Evolutionary conservation across 2,329 filamentous ascomycete species (phyloP).

Genomic region (Cordyceps javanica): DNA sequence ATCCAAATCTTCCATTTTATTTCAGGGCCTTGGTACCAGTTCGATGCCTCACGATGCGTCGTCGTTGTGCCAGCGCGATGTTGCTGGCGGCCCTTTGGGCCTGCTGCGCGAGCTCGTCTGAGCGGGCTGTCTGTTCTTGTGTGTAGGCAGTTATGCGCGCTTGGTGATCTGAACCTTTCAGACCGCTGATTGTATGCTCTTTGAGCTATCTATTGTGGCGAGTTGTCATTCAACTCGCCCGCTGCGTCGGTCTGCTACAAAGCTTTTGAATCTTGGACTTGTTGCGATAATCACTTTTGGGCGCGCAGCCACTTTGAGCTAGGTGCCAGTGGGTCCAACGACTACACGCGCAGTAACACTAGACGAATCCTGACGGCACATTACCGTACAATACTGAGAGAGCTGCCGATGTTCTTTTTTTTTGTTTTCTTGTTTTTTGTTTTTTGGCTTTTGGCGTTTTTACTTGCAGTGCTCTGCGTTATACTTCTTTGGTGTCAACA

Average conservation of each 20-base stretch:
- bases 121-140: neutral
- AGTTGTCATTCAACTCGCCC: neutral
- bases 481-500: too few species aligned
- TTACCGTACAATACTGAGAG: neutral
- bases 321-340: neutral
- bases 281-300: slow-evolving; percentile 7
- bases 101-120: neutral
- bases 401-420: neutral
- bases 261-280: neutral
- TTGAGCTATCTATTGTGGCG: neutral
- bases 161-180: neutral
- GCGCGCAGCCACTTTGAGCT: slow-evolving; percentile 4
- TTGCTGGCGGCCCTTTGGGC: slow-evolving; percentile 2
- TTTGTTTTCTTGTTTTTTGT: neutral
- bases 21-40: neutral
- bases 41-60: neutral
- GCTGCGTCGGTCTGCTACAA: neutral
- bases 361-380: neutral
- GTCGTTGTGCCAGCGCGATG: neutral
- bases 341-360: neutral
- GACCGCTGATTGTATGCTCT: neutral
- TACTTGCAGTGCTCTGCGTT: too few species aligned
- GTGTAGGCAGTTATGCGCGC: neutral
- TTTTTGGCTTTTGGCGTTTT: too few species aligned
- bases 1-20: neutral